Evolutionary conservation across 2,329 filamentous ascomycete species (phyloP).

Genomic region (Phaeosphaeriaceae sp.): DNA sequence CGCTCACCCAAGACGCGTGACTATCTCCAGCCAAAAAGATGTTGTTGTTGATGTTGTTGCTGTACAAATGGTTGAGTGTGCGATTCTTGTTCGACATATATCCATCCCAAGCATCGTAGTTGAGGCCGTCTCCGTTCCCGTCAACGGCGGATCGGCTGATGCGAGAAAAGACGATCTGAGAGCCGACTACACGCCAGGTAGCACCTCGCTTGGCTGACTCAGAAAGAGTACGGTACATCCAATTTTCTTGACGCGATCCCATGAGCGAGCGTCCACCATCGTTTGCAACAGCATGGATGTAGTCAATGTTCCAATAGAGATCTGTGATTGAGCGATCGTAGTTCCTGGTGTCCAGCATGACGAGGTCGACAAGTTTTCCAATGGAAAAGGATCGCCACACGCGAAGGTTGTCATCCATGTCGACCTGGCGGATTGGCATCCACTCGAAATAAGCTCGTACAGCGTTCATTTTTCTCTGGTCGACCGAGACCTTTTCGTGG

Average conservation of each 20-base stretch:
- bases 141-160: conserved; percentile 57
- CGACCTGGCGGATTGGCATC: conserved; percentile 54
- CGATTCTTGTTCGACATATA: conserved; percentile 75
- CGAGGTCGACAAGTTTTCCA: conserved; percentile 51
- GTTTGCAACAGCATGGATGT: conserved; percentile 68
- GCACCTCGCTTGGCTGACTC: conserved; percentile 69
- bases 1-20: conserved; percentile 66
- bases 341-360: conserved; percentile 54
- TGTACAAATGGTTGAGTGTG: conserved; percentile 70
- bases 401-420: conserved; percentile 52
- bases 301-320: conserved; percentile 65
- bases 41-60: conserved; percentile 74
- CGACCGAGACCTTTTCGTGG: conserved; percentile 49
- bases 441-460: conserved; percentile 55
- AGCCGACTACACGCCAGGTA: conserved; percentile 74
- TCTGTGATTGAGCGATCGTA: conserved; percentile 55
- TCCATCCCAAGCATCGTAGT: conserved; percentile 70
- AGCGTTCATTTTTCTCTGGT: conserved; percentile 57
- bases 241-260: conserved; percentile 75
- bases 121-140: conserved; percentile 54
- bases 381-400: conserved; percentile 54
- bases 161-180: conserved; percentile 72
- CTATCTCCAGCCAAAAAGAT: conserved; percentile 75
- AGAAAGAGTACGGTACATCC: conserved; percentile 62
- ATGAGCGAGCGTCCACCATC: conserved; percentile 73